Evolutionary conservation across 2,329 filamentous ascomycete genomes (phyloP).

Genomic region (Talaromyces sp.): DNA sequence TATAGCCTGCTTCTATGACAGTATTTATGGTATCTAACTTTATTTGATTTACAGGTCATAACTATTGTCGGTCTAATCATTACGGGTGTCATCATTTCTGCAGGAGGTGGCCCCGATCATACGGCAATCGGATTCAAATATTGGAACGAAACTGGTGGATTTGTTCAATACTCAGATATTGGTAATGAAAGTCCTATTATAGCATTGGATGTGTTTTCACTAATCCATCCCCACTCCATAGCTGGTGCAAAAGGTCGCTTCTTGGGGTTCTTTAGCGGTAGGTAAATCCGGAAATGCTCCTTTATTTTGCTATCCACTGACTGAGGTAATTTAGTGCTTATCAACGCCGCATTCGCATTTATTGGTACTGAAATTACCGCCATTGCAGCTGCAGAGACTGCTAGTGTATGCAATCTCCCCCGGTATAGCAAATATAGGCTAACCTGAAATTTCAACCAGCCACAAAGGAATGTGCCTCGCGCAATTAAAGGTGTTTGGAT

Average conservation of each 20-base stretch:
- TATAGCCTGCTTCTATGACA: background rate
- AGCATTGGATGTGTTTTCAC: no score
- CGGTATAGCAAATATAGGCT: background rate
- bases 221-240: background rate
- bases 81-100: constrained; percentile 51
- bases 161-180: constrained; percentile 42
- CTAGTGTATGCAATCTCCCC: constrained; percentile 9
- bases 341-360: constrained; percentile 17
- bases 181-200: background rate
- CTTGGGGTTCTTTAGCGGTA: constrained; percentile 15
- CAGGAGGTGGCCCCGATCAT: constrained; percentile 45
- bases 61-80: constrained; percentile 49
- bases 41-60: constrained; percentile 27
- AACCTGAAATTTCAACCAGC: constrained; percentile 5
- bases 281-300: background rate
- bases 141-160: constrained; percentile 45
- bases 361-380: constrained; percentile 17
- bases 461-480: constrained; percentile 14
- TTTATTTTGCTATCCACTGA: background rate
- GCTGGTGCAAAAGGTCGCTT: constrained; percentile 15
- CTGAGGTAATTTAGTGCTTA: constrained; percentile 9
- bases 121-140: constrained; percentile 49
- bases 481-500: constrained; percentile 16
- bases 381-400: constrained; percentile 15
- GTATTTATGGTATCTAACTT: background rate